Percentiles rank a stretch among this genome's conserved stretches.
phyloP scores from a whole-genome alignment of 1,284 basidiomycete genomes.

The Spongispora temasekensis region DNA sequence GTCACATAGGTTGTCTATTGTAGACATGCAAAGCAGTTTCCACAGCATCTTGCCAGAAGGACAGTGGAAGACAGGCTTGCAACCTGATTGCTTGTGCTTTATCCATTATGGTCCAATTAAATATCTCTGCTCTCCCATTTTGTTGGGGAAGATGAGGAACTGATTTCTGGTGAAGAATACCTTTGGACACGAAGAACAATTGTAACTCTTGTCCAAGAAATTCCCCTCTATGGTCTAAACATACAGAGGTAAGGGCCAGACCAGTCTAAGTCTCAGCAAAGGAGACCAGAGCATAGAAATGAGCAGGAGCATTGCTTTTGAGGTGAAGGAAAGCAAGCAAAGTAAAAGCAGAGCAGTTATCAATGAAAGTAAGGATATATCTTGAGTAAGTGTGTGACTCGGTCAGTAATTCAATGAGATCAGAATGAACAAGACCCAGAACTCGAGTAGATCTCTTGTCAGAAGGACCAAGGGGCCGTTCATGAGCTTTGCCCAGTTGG shows the following conservation, averaged over 20 bases:
- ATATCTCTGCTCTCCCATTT: neutral
- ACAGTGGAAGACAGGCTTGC: too few relatives aligned
- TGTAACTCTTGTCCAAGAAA: neutral
- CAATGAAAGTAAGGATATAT: neutral
- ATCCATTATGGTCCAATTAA: neutral
- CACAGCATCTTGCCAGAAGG: too few relatives aligned
- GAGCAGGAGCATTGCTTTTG: neutral
- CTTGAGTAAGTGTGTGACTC: too few relatives aligned
- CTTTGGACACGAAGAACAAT: neutral
- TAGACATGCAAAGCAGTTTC: too few relatives aligned
- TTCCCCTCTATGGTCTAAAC: neutral
- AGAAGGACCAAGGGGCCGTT: too few relatives aligned
- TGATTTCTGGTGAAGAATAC: neutral
- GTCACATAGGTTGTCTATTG: too few relatives aligned
- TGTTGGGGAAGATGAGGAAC: neutral
- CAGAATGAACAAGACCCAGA: too few relatives aligned
- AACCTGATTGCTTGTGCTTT: too few relatives aligned
- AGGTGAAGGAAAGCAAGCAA: neutral
- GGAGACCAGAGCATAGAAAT: neutral
- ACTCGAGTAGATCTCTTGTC: too few relatives aligned
- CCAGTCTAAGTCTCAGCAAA: neutral
- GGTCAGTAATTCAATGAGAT: too few relatives aligned
- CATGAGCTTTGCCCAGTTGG: too few relatives aligned
- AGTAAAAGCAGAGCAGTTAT: neutral
- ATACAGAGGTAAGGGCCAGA: neutral